Conservation (phyloP, 345 rosid genomes). For the Camelina hispida region DNA sequence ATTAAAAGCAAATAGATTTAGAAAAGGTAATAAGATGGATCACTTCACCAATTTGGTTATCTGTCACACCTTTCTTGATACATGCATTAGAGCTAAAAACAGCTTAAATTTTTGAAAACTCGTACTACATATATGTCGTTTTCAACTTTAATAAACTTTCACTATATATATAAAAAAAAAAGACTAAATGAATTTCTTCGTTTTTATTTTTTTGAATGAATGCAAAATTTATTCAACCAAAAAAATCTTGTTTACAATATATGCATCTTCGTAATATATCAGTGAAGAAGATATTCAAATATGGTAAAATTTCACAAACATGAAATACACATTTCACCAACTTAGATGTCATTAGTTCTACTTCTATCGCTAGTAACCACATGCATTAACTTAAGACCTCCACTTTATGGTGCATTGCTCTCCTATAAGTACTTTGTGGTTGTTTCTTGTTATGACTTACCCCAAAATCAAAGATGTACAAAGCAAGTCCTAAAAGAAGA, state of each 20-base stretch:
- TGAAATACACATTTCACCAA: conserved; percentile 78
- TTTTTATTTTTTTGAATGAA: no score
- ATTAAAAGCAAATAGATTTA: conserved; percentile 5
- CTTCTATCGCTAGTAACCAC: conserved; percentile 10
- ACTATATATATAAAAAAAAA: neutral
- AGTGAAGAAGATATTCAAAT: conserved; percentile 18
- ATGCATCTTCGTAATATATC: neutral
- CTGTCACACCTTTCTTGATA: conserved; percentile 44
- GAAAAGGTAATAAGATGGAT: conserved; percentile 33
- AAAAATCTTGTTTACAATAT: no score
- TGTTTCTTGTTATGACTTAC: conserved; percentile 20
- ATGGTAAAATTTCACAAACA: conserved; percentile 42
- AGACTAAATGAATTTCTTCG: neutral
- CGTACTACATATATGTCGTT: conserved; percentile 27
- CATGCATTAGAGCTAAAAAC: conserved; percentile 40
- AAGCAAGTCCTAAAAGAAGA: conserved; percentile 39
- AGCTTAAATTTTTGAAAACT: conserved; percentile 25
- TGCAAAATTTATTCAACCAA: no score
- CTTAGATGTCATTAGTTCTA: conserved; percentile 41
- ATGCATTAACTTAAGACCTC: conserved; percentile 24
- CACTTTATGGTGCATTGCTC: conserved; percentile 5
- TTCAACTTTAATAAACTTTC: conserved; percentile 28
- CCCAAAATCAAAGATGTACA: conserved; percentile 40
- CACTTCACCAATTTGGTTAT: conserved; percentile 47
- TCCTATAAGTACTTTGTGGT: conserved; percentile 35